Base-by-base conservation (phyloP, 2,329 filamentous ascomycete genomes). In the Diaporthe sp. region DNA sequence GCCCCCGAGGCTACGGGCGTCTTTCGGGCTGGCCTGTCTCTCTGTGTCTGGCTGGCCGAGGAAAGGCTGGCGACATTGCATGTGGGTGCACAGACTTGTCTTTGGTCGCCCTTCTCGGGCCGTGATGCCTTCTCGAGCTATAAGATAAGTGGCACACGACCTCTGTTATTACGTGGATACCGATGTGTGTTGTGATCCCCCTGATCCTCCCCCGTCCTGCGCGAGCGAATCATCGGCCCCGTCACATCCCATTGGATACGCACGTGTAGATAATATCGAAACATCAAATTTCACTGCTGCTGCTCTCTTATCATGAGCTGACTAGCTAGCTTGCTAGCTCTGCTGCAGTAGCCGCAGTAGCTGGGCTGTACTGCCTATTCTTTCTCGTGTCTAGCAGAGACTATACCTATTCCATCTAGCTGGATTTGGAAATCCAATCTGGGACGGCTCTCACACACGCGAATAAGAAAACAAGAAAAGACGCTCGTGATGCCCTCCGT, bases 31-130 rank as follows among this genome's bases (percentile, higher is more conserved):
- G n/a, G 35, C 25, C 3, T 47, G 30, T n/a, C 10, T 65, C 35
- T 61, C 58, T 61, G 37, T 42, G 58, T 19, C 27, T 65, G 42
- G 59, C 22, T 51, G 61, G 61, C 32, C 9, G 30, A 37, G 58
- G 12, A 37, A 27, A 25, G 44, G 44, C 44, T 51, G 44, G 63
- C 63, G 63, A 66, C 27, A 66, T 66, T 66, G 63, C 44, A 66
- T 66, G 63, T 68, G 63, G 63, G 47, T n/a, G 63, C 63, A 68
- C 63, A 68, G 63, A 30, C 44, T 66, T 51, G 63, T 66, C 61
- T 66, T 50, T 51, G 44, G 30, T n/a, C 47, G 32, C 44, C 47
- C 63, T 39, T 68, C 32, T 68, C 63, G 63, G 63, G 63, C 63
- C 63, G 63, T 51, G 63, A 3, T 68, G 63, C 63, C 44, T 68